phyloP scores from a whole-genome alignment of 2,329 filamentous ascomycete genomes.

The Verticillium nonalfalfae region DNA sequence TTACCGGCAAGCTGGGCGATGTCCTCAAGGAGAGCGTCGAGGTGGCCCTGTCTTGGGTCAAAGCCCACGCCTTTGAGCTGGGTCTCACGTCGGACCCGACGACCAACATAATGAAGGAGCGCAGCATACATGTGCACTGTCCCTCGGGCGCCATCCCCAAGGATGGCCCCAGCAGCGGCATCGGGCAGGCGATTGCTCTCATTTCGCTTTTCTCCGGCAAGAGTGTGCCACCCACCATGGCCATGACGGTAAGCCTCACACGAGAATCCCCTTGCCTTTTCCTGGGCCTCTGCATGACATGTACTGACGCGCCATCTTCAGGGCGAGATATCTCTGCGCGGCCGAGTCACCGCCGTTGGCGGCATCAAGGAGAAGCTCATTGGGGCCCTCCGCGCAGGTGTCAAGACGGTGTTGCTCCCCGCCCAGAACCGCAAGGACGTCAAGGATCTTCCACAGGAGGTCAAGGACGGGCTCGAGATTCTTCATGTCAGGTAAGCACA shows the following conservation, averaged over 20 bases:
- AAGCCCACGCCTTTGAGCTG: slow-evolving; percentile 87
- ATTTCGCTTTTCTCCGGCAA: slow-evolving; percentile 86
- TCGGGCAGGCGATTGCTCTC: slow-evolving; percentile 89
- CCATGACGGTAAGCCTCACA: slow-evolving; percentile 70
- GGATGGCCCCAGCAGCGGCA: slow-evolving; percentile 79
- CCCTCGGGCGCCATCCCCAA: slow-evolving; percentile 93
- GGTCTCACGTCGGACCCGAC: slow-evolving; percentile 73
- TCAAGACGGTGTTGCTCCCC: slow-evolving; percentile 88
- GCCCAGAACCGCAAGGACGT: slow-evolving; percentile 87
- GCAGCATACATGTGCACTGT: slow-evolving; percentile 93
- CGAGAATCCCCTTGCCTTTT: too few species aligned
- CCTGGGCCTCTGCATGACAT: slow-evolving; percentile 5
- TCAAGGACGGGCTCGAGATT: slow-evolving; percentile 80
- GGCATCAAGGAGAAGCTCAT: slow-evolving; percentile 99
- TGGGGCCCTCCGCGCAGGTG: slow-evolving; percentile 83
- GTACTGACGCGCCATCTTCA: slow-evolving; percentile 20
- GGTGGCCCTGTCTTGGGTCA: slow-evolving; percentile 94
- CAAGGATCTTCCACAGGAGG: slow-evolving; percentile 84
- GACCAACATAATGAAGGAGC: slow-evolving; percentile 92
- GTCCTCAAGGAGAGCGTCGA: slow-evolving; percentile 97
- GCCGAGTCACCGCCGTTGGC: slow-evolving; percentile 87
- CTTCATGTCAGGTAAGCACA: slow-evolving; percentile 73
- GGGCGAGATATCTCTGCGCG: slow-evolving; percentile 72
- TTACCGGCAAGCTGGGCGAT: slow-evolving; percentile 93
- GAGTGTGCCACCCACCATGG: slow-evolving; percentile 81